phyloP scores from a whole-genome alignment of 2,329 filamentous ascomycete species.

The Drechslerella coelobrocha region DNA sequence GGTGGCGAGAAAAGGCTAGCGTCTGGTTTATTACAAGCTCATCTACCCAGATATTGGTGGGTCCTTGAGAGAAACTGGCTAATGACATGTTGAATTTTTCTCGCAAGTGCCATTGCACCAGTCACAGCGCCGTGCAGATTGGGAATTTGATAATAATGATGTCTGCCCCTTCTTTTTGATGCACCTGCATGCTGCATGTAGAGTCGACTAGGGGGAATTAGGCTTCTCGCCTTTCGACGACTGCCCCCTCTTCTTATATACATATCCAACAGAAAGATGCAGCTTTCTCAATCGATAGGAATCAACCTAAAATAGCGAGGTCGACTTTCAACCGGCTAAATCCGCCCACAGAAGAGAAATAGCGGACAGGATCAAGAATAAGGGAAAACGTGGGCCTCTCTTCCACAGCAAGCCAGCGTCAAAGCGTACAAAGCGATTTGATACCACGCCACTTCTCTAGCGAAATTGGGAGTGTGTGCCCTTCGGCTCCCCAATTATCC shows the following conservation, averaged over 20 bases:
- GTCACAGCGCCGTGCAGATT: not conserved
- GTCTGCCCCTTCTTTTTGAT: not conserved
- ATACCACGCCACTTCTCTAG: conserved; percentile 33
- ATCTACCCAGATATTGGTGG: not conserved
- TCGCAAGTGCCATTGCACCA: not conserved
- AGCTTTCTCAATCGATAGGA: not conserved
- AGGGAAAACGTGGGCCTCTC: conserved; percentile 7
- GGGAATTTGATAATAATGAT: not conserved
- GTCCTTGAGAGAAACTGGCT: conserved; percentile 11
- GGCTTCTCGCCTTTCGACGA: not conserved
- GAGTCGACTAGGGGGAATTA: not conserved
- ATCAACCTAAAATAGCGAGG: conserved; percentile 14
- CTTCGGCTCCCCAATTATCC: conserved; percentile 22
- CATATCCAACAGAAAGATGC: not conserved
- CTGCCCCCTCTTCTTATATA: not conserved
- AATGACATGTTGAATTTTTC: not conserved
- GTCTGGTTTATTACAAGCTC: conserved; percentile 1
- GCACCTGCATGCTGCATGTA: not conserved
- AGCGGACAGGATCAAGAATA: not conserved
- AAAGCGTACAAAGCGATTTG: conserved; percentile 45
- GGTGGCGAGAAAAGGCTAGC: conserved; percentile 17
- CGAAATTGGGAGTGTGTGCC: conserved; percentile 33
- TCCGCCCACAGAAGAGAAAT: not conserved
- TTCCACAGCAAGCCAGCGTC: conserved; percentile 17
- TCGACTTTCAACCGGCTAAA: conserved; percentile 40